Evolutionary conservation across 2,329 filamentous ascomycete genomes (phyloP).

Genomic region (Neonectria neomacrospora): DNA sequence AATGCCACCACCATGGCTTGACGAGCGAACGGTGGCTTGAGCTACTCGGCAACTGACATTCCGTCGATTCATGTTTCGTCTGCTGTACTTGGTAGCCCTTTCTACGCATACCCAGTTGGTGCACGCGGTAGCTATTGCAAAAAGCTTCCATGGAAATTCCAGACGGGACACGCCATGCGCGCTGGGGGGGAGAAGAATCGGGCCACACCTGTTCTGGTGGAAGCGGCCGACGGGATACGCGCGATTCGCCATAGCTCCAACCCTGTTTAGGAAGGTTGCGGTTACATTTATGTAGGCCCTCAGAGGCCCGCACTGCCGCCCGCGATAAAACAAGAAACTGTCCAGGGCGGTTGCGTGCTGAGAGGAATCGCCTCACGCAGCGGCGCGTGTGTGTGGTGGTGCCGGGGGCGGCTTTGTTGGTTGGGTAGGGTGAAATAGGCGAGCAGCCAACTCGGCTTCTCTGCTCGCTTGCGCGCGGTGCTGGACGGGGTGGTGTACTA

Average conservation of each 20-base stretch:
- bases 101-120: no score
- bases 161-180: not conserved
- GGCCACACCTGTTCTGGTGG: slow-evolving; percentile 4
- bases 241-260: slow-evolving; percentile 10
- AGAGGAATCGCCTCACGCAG: not conserved
- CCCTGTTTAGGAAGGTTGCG: slow-evolving; percentile 22
- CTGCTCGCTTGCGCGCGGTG: no score
- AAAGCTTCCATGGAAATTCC: not conserved
- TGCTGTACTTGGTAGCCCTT: no score
- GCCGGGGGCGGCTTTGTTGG: no score
- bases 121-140: no score
- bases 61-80: not conserved
- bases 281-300: no score
- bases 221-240: not conserved
- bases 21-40: not conserved
- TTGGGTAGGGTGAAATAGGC: not conserved
- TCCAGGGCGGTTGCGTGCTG: not conserved
- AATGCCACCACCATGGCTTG: not conserved
- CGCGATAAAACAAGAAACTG: not conserved
- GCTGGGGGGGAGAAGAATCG: slow-evolving; percentile 11
- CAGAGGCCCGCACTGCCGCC: not conserved
- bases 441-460: no score
- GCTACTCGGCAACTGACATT: not conserved
- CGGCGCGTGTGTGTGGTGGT: not conserved
- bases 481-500: no score